Percentiles rank a stretch among this genome's conserved stretches.
Conservation (phyloP, 1,284 basidiomycete species). For the Filobasidium uniguttulatum region DNA sequence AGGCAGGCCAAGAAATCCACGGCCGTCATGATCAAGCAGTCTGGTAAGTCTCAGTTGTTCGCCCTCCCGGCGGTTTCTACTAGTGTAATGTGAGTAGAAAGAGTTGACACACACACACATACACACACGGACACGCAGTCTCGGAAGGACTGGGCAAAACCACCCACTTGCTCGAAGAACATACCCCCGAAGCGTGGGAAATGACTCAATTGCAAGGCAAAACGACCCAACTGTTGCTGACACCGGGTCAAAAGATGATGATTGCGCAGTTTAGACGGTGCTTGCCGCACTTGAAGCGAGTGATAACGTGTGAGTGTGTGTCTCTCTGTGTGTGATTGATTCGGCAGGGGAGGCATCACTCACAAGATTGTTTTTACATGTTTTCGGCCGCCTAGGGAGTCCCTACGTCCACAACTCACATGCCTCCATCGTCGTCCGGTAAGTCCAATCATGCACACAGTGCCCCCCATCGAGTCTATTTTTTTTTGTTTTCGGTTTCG, state of each 20-base stretch:
- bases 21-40: not conserved
- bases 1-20: not conserved
- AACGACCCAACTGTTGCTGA: not conserved
- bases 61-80: not conserved
- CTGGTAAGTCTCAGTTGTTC: not conserved
- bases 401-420: slow-evolving; percentile 3
- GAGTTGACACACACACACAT: not conserved
- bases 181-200: not conserved
- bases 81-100: not conserved
- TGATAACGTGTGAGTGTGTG: not conserved
- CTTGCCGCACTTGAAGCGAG: not conserved
- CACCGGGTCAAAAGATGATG: slow-evolving; percentile 1
- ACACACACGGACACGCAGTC: not conserved
- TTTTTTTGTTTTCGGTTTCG: too few relatives aligned
- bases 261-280: not conserved
- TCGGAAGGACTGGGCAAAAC: not conserved
- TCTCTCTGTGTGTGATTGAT: not conserved
- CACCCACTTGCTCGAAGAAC: not conserved
- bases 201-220: not conserved
- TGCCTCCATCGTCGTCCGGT: slow-evolving; percentile 39
- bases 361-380: not conserved
- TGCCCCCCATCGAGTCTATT: too few relatives aligned
- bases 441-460: slow-evolving; percentile 20
- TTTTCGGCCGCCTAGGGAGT: too few relatives aligned
- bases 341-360: not conserved